phyloP scores from a whole-genome alignment of 2,329 filamentous ascomycete species.

The Venturia effusa region DNA sequence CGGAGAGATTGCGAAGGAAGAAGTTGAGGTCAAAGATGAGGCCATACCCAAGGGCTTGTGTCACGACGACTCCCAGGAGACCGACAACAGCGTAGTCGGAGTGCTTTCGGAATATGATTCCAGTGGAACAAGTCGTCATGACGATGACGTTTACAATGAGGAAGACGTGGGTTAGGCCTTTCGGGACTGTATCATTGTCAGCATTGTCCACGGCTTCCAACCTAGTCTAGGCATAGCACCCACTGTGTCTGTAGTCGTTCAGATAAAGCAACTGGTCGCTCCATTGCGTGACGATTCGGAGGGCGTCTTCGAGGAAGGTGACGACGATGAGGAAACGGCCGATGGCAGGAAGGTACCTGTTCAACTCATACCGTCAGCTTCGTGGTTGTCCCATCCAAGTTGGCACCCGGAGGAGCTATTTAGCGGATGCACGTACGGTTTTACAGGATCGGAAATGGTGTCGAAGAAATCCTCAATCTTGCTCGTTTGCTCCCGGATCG shows the following conservation, averaged over 20 bases:
- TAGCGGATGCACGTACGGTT: slow-evolving; percentile 59
- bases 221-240: slow-evolving; percentile 25
- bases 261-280: slow-evolving; percentile 87
- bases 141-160: slow-evolving; percentile 79
- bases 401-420: neutral
- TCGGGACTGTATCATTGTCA: slow-evolving; percentile 54
- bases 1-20: slow-evolving; percentile 96
- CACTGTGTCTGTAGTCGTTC: slow-evolving; percentile 87
- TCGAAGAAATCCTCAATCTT: slow-evolving; percentile 96
- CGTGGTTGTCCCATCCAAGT: neutral
- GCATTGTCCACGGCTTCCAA: slow-evolving; percentile 1
- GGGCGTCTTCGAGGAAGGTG: slow-evolving; percentile 92
- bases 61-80: slow-evolving; percentile 80
- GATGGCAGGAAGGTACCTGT: slow-evolving; percentile 83
- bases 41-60: slow-evolving; percentile 91
- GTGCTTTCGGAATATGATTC: slow-evolving; percentile 87
- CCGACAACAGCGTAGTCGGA: slow-evolving; percentile 87
- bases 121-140: slow-evolving; percentile 70
- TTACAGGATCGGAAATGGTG: slow-evolving; percentile 76
- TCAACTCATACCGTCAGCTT: slow-evolving; percentile 4
- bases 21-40: slow-evolving; percentile 99
- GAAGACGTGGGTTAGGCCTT: slow-evolving; percentile 83
- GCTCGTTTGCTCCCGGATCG: slow-evolving; percentile 88
- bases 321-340: slow-evolving; percentile 96
- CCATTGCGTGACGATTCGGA: slow-evolving; percentile 97